Percentiles rank a stretch among this genome's conserved stretches.
These are phyloP conservation scores for Eremochloa ophiuroides DNA, from an alignment of 176 grass and related monocot genomes.

Conservation along the genomic window DNA sequence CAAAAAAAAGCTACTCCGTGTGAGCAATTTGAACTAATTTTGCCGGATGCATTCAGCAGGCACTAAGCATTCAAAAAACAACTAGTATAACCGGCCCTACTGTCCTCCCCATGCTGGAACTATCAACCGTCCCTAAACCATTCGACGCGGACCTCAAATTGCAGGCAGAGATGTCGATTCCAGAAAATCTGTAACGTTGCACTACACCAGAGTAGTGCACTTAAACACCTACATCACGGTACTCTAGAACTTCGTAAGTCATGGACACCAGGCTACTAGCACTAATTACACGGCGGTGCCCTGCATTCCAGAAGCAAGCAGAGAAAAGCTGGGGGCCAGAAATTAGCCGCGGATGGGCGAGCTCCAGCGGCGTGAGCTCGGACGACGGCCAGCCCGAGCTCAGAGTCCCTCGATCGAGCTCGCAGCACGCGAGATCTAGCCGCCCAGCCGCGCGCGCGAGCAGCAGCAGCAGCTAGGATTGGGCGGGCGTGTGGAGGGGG, in stretches of 20 bases:
- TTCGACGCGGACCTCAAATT: background rate
- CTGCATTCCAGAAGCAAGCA: background rate
- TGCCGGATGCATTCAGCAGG: conserved; percentile 2
- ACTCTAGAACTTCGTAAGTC: background rate
- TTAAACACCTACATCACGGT: no score
- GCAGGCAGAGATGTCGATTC: background rate
- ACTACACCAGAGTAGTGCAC: background rate
- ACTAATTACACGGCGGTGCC: background rate
- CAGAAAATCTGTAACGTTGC: background rate
- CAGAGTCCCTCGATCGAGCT: conserved; percentile 33
- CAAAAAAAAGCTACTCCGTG: background rate
- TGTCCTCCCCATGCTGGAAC: background rate
- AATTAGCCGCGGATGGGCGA: background rate
- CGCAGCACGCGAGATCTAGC: conserved; percentile 39
- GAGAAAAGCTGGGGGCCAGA: background rate
- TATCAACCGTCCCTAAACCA: background rate
- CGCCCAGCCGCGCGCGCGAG: background rate
- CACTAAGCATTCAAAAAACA: background rate
- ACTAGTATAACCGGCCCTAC: background rate
- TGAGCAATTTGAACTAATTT: background rate
- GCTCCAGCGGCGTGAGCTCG: conserved; percentile 12
- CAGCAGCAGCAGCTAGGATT: background rate
- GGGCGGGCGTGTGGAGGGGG: background rate
- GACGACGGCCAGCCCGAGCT: background rate
- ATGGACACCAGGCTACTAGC: background rate